Evolutionary conservation across 345 rosid genomes (phyloP), one percentile per base, ranked within the genome.

Genomic region (Schrenkiella parvula): DNA sequence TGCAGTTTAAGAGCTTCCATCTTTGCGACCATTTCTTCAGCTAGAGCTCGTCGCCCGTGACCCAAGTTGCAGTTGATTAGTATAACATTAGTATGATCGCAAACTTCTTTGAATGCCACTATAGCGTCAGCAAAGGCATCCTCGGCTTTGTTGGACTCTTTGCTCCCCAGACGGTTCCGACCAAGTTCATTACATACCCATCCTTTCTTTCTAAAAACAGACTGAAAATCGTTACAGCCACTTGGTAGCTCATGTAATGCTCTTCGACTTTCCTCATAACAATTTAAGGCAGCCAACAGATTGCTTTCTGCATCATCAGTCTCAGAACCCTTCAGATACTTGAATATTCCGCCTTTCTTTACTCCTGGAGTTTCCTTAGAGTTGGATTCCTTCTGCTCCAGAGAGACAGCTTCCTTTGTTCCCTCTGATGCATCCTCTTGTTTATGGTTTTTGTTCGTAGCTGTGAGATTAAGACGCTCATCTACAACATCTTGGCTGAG

Each of bases 181-280:
- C 98, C 96, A 68, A 93, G 81, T 81, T 93, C 98, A 54, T 91
- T 91, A 77, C 85, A 91, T 42, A 83, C 88, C 98, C 98, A 93
- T 46, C 98, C 97, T 75, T 88, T 88, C 88, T 85, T 93, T 76
- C 81, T 88, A 25, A 81, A 25, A 44, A 91, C 75, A 56, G 91
- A 85, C 28, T 81, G 87, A n/a, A 84, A 66, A 74, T 88, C 96
- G 43, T 54, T 70, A 22, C 83, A 82, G 39, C 74, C 69, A 3
- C 84, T 73, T 60, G 92, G 78, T 78, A 83, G 80, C 79, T 85
- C 90, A 57, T 65, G 74, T 73, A 93, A 77, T 66, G 95, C 86
- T 78, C 80, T 89, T 80, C 78, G 82, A 55, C 96, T 86, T 81
- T 88, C 95, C 75, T 84, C 83, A 58, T 85, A 93, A 81, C 98